These are phyloP conservation scores for Pseudocercospora macadamiae DNA, from an alignment of 2,329 filamentous ascomycete genomes.

Conservation along the genomic window DNA sequence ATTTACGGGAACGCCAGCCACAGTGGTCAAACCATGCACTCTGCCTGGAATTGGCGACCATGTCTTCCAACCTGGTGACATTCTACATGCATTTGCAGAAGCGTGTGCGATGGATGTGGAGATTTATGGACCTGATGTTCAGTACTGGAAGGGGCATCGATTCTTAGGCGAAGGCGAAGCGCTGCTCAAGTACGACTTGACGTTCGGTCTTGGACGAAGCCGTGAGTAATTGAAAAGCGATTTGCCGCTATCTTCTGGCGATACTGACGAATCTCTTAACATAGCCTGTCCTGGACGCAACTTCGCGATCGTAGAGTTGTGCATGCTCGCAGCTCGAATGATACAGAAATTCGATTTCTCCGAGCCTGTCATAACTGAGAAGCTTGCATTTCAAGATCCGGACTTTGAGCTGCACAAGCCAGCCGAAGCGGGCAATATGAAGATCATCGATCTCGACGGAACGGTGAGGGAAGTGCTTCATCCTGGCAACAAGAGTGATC, in stretches of 20 bases:
- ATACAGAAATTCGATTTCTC: conserved; percentile 10
- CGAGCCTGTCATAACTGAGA: neutral
- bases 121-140: conserved; percentile 7
- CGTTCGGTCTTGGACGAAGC: conserved; percentile 13
- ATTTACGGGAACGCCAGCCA: conserved; percentile 15
- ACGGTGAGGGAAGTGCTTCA: neutral
- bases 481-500: conserved; percentile 8
- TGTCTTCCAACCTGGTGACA: conserved; percentile 13
- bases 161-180: conserved; percentile 12
- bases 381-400: conserved; percentile 1
- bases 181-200: conserved; percentile 12
- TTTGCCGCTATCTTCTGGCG: neutral
- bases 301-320: conserved; percentile 14
- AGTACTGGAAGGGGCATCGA: conserved; percentile 16
- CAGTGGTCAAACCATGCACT: conserved; percentile 10
- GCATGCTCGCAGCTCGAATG: conserved; percentile 13
- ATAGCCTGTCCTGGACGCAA: conserved; percentile 16
- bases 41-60: conserved; percentile 14
- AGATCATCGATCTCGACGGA: conserved; percentile 13
- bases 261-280: neutral
- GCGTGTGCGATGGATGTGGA: conserved; percentile 15
- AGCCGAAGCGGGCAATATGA: neutral
- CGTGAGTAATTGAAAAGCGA: neutral
- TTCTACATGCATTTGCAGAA: conserved; percentile 8
- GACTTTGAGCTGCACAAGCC: conserved; percentile 4